Percentiles rank a stretch among this genome's conserved stretches.
Conservation (phyloP, 2,329 filamentous ascomycete species). For the Pseudogymnoascus pannorum region DNA sequence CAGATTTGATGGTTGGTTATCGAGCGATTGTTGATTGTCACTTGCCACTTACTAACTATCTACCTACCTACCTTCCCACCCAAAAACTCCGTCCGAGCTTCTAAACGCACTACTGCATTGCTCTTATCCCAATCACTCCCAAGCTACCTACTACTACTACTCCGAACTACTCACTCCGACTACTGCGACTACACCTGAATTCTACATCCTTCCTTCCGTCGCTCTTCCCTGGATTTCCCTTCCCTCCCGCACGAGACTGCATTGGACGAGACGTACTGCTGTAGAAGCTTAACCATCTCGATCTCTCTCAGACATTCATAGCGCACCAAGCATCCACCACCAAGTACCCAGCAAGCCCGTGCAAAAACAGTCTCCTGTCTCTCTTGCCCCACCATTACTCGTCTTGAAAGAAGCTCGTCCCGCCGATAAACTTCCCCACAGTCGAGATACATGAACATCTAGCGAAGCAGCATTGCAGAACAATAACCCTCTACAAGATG, state of each 20-base stretch:
- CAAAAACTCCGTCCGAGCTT: slow-evolving; percentile 5
- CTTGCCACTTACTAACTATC: no score
- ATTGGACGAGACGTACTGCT: slow-evolving; percentile 1
- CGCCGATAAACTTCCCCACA: slow-evolving; percentile 8
- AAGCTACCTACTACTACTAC: background rate
- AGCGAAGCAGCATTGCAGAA: slow-evolving; percentile 7
- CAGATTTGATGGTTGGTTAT: background rate
- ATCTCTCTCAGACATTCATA: slow-evolving; percentile 1
- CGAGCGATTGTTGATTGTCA: background rate
- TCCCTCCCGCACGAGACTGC: slow-evolving; percentile 1
- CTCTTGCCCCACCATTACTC: slow-evolving; percentile 8
- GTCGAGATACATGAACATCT: slow-evolving; percentile 7
- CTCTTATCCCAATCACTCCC: slow-evolving; percentile 2
- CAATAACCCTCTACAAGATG: slow-evolving; percentile 41
- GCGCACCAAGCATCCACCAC: background rate
- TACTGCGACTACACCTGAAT: background rate
- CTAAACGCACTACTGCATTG: slow-evolving; percentile 2
- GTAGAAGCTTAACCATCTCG: background rate
- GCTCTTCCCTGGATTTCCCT: slow-evolving; percentile 5
- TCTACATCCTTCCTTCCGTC: slow-evolving; percentile 4
- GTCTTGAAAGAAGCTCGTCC: slow-evolving; percentile 5
- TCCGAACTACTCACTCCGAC: no score
- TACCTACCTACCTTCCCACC: background rate
- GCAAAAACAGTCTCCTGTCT: slow-evolving; percentile 5
- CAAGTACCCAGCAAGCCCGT: background rate